Conservation (phyloP, 257 asterid genomes). For the Primulina tabacum region DNA sequence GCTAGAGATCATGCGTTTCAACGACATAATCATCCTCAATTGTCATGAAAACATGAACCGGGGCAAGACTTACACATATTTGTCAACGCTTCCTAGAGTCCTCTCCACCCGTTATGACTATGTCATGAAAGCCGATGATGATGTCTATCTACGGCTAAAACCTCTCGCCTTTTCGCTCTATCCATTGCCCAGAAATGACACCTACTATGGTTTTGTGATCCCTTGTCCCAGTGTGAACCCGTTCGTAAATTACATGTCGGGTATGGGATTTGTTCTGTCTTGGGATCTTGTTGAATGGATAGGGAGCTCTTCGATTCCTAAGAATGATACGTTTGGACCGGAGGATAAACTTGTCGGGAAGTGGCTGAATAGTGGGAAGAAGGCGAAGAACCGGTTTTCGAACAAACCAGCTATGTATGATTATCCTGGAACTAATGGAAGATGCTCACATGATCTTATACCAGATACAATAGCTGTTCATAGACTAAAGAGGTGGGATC, state of each 20-base stretch:
- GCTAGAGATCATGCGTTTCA: conserved; percentile 63
- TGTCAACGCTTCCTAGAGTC: conserved; percentile 42
- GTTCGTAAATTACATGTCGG: conserved; percentile 70
- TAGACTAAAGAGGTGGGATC: conserved; percentile 68
- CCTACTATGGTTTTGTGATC: conserved; percentile 71
- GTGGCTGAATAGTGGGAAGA: conserved; percentile 60
- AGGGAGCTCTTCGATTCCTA: conserved; percentile 35
- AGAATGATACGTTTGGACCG: conserved; percentile 50
- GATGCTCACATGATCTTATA: conserved; percentile 72
- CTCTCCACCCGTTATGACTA: conserved; percentile 49
- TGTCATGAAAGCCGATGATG: conserved; percentile 86
- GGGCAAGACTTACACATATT: conserved; percentile 63
- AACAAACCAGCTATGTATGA: conserved; percentile 76
- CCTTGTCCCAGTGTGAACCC: conserved; percentile 80
- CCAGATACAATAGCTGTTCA: conserved; percentile 70
- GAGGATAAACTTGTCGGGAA: conserved; percentile 74
- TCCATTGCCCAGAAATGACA: conserved; percentile 50
- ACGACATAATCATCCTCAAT: conserved; percentile 58
- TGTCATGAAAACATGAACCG: conserved; percentile 69
- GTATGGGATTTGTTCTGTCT: conserved; percentile 74
- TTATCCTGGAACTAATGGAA: conserved; percentile 74
- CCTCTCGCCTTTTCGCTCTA: conserved; percentile 50
- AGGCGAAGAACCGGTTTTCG: conserved; percentile 62
- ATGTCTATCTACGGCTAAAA: conserved; percentile 53
- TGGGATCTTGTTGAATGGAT: conserved; percentile 90